phyloP scores from a whole-genome alignment of 2,329 filamentous ascomycete species.

The Trichophyton mentagrophytes region DNA sequence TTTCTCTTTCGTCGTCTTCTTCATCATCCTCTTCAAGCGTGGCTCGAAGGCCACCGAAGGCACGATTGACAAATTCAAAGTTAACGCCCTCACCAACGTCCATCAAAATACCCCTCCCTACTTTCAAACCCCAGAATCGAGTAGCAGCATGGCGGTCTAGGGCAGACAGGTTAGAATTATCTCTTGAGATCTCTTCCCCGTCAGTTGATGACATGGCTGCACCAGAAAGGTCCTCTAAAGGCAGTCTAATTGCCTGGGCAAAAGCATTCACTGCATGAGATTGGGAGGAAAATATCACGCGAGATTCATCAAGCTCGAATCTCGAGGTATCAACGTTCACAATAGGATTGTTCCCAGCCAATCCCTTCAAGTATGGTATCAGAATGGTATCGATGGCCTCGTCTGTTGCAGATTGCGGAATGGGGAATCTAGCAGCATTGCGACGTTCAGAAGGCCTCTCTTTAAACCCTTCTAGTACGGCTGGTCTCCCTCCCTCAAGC shows the following conservation, averaged over 20 bases:
- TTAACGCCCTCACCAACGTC: conserved; percentile 44
- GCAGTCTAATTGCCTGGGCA: conserved; percentile 39
- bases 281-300: conserved; percentile 42
- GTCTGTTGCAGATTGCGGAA: conserved; percentile 38
- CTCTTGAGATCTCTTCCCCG: conserved; percentile 2
- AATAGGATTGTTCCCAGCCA: conserved; percentile 40
- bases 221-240: conserved; percentile 39
- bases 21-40: conserved; percentile 28
- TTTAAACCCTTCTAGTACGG: conserved; percentile 46
- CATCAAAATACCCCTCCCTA: conserved; percentile 48
- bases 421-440: conserved; percentile 38
- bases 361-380: conserved; percentile 46
- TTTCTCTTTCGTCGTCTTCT: conserved; percentile 30
- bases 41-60: conserved; percentile 48
- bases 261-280: conserved; percentile 46
- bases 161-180: conserved; percentile 20
- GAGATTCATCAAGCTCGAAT: conserved; percentile 44
- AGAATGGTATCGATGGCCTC: conserved; percentile 44
- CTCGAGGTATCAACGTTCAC: conserved; percentile 45
- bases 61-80: conserved; percentile 45
- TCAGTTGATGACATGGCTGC: conserved; percentile 18
- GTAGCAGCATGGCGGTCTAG: conserved; percentile 24
- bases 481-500: conserved; percentile 46
- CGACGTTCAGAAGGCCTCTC: conserved; percentile 29
- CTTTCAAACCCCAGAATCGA: conserved; percentile 47